These are phyloP conservation scores for Pyrus betulifolia DNA, from an alignment of 306 rosid genomes.

Conservation along the genomic window DNA sequence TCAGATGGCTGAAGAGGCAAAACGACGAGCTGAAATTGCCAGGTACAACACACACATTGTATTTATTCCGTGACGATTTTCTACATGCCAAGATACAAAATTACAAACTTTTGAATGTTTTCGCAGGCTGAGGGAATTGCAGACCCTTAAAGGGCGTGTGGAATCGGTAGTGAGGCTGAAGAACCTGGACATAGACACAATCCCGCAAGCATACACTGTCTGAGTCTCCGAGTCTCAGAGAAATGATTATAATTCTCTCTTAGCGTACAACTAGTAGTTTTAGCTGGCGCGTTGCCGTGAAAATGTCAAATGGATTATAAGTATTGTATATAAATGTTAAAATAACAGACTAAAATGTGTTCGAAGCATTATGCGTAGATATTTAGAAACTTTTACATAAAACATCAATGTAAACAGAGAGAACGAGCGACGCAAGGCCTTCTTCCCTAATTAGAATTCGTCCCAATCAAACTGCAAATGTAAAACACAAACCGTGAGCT, in stretches of 20 bases:
- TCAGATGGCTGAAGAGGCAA: conserved; percentile 86
- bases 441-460: no score
- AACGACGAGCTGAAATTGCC: conserved; percentile 76
- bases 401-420: no score
- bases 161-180: conserved; percentile 71
- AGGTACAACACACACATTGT: conserved; percentile 31
- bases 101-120: background rate
- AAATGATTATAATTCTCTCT: no score
- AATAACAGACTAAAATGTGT: no score
- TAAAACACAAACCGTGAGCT: background rate
- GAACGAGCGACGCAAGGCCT: no score
- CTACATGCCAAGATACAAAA: background rate
- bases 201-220: conserved; percentile 62
- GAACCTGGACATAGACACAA: conserved; percentile 60
- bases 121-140: conserved; percentile 59
- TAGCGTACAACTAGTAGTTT: no score
- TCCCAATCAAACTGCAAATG: background rate
- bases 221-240: conserved; percentile 1
- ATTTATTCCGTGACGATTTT: background rate
- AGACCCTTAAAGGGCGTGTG: conserved; percentile 68
- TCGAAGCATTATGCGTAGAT: no score
- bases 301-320: no score
- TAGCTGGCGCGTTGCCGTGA: no score
- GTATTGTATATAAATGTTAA: no score
- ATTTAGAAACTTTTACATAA: no score